Percentiles rank a stretch among this genome's conserved stretches.
phyloP scores from a whole-genome alignment of 176 grass and related monocot genomes.

The Oryza brachyantha region DNA sequence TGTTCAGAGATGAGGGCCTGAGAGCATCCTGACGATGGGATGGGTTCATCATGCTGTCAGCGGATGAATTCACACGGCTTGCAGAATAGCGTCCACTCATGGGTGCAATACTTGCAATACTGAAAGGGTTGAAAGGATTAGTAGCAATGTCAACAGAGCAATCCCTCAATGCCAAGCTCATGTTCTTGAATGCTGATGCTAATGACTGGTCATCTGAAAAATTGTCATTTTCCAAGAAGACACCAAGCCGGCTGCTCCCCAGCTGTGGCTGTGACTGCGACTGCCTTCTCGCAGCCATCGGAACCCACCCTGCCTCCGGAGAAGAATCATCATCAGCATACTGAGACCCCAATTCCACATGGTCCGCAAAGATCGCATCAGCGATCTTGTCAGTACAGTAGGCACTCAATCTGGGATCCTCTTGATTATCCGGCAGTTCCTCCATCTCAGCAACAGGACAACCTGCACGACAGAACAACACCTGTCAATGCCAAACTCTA shows the following conservation, averaged over 20 bases:
- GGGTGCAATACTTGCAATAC: too few species aligned
- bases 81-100: neutral
- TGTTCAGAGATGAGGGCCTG: neutral
- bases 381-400: conserved; percentile 21
- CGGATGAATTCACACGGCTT: neutral
- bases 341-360: neutral
- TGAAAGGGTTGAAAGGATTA: neutral
- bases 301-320: neutral
- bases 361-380: neutral
- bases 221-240: neutral
- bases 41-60: neutral
- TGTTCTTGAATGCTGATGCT: conserved; percentile 26
- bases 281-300: neutral
- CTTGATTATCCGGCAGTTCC: neutral
- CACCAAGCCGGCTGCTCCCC: neutral
- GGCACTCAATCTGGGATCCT: neutral
- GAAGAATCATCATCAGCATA: conserved; percentile 11
- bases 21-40: neutral
- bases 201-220: conserved; percentile 44
- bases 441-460: conserved; percentile 22
- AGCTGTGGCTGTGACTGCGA: neutral
- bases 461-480: neutral
- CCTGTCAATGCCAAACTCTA: neutral
- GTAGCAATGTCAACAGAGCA: neutral
- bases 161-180: conserved; percentile 38